Evolutionary conservation across 805 yeast species (phyloP).

Genomic region (Candida maltosa): DNA sequence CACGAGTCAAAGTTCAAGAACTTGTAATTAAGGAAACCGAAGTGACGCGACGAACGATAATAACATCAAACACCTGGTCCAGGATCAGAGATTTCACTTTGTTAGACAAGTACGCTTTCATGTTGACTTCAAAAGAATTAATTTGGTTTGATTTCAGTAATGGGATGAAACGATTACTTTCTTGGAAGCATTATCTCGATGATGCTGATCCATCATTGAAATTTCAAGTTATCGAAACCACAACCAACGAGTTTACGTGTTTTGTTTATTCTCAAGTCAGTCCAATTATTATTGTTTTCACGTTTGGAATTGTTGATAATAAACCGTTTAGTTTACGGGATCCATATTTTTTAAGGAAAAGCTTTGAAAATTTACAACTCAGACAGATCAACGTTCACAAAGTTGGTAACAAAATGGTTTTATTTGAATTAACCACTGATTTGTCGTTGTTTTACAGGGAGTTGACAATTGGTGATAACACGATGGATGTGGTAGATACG

Average conservation of each 20-base stretch:
- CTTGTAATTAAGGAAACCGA: conserved; percentile 31
- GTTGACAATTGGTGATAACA: neutral
- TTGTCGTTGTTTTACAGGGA: conserved; percentile 1
- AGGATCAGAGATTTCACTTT: conserved; percentile 41
- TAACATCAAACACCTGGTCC: conserved; percentile 55
- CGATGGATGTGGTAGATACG: no score
- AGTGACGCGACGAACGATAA: conserved; percentile 17
- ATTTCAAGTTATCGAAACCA: conserved; percentile 27
- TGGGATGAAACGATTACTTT: conserved; percentile 46
- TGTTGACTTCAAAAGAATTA: conserved; percentile 67
- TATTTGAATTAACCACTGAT: conserved; percentile 3
- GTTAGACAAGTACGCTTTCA: conserved; percentile 34
- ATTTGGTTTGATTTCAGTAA: conserved; percentile 42
- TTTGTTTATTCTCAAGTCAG: conserved; percentile 23
- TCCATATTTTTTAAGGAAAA: conserved; percentile 22
- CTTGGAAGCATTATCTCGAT: conserved; percentile 72
- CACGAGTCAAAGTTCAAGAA: conserved; percentile 30
- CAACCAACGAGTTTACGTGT: conserved; percentile 19
- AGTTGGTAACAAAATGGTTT: conserved; percentile 4
- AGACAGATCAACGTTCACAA: conserved; percentile 13
- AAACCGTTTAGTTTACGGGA: conserved; percentile 27
- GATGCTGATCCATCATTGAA: conserved; percentile 52
- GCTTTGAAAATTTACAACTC: conserved; percentile 4
- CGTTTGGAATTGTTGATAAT: conserved; percentile 25
- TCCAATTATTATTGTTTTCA: conserved; percentile 28